A percentile compares a stretch with the other conserved stretches of the same genome.
Evolutionary conservation across 306 rosid genomes (phyloP).

Genomic region (Argentina anserina): DNA sequence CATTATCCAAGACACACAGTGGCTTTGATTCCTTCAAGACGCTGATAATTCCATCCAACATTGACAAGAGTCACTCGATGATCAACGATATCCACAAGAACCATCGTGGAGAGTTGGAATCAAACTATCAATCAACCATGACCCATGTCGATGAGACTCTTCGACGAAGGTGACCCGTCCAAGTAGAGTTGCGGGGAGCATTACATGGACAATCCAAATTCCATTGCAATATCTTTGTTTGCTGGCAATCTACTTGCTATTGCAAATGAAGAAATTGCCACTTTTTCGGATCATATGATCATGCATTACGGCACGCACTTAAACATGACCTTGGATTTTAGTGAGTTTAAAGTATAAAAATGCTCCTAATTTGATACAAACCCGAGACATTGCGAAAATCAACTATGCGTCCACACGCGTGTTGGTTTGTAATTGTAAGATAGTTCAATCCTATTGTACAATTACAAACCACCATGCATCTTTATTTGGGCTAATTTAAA

Average conservation of each 20-base stretch:
- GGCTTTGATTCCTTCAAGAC: not conserved
- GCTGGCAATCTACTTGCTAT: not conserved
- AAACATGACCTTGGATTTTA: too few species aligned
- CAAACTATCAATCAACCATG: not conserved
- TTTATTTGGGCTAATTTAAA: too few species aligned
- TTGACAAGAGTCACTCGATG: not conserved
- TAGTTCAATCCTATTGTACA: too few species aligned
- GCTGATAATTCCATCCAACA: not conserved
- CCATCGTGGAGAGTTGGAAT: not conserved
- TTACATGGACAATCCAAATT: not conserved
- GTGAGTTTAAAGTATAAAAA: too few species aligned
- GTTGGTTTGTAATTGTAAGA: too few species aligned
- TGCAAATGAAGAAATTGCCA: not conserved
- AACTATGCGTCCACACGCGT: too few species aligned
- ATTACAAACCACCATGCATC: too few species aligned
- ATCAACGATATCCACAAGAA: not conserved
- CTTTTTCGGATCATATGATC: too few species aligned
- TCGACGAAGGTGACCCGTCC: not conserved
- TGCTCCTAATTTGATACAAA: too few species aligned
- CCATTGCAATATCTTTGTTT: not conserved
- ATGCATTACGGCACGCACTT: too few species aligned
- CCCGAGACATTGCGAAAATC: too few species aligned
- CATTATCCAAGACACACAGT: not conserved
- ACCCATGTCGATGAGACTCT: not conserved
- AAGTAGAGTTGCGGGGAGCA: not conserved